Evolutionary conservation across 176 grass and related monocot species (phyloP).

Genomic region (Rhynchospora breviuscula): DNA sequence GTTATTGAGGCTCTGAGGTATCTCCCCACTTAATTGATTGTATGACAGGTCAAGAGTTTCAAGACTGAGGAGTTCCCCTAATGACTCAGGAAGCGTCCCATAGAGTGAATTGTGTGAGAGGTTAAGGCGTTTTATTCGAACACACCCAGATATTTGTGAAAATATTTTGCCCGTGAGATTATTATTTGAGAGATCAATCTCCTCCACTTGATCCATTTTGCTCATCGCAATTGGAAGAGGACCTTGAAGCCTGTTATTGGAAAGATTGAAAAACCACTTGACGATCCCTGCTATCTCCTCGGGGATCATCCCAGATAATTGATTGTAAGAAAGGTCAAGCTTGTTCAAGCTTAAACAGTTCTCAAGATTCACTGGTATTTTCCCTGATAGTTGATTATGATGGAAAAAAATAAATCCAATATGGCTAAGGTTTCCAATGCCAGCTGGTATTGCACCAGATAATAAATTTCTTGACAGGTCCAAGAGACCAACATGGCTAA

Average conservation of each 20-base stretch:
- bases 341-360: background rate
- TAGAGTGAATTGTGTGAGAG: conserved; percentile 65
- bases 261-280: conserved; percentile 56
- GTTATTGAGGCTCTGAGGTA: conserved; percentile 42
- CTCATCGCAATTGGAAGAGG: conserved; percentile 34
- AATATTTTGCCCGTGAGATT: conserved; percentile 44
- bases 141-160: conserved; percentile 25
- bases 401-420: conserved; percentile 34
- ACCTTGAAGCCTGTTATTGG: conserved; percentile 56
- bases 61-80: conserved; percentile 41
- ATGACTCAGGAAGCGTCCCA: conserved; percentile 21
- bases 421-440: conserved; percentile 36
- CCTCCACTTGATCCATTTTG: conserved; percentile 42
- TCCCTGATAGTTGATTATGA: conserved; percentile 40
- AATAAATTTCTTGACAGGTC: conserved; percentile 52
- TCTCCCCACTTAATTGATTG: conserved; percentile 62
- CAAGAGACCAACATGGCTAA: conserved; percentile 37
- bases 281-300: conserved; percentile 35
- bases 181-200: conserved; percentile 71
- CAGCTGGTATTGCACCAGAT: conserved; percentile 41
- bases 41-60: conserved; percentile 51
- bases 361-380: conserved; percentile 52
- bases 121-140: conserved; percentile 40
- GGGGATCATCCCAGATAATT: conserved; percentile 38
- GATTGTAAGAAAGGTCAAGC: conserved; percentile 68